A percentile compares a stretch with the other conserved stretches of the same genome.
Evolutionary conservation across 768 basidiomycete species (phyloP).

Genomic region (Fomitopsis pulvina): DNA sequence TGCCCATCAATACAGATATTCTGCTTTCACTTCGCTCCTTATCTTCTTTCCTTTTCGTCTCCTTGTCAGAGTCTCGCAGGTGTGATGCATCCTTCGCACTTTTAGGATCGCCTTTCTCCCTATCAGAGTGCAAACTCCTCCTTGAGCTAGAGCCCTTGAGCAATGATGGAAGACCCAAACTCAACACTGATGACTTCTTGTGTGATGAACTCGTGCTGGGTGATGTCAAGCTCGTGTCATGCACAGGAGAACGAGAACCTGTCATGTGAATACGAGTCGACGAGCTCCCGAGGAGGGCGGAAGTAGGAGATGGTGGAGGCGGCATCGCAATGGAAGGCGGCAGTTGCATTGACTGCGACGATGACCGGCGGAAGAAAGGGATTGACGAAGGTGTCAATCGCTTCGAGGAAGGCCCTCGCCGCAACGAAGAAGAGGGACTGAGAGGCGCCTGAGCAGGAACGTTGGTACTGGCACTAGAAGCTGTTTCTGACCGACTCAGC

Average conservation of each 20-base stretch:
- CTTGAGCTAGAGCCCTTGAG: conserved; percentile 80
- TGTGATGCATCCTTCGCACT: conserved; percentile 50
- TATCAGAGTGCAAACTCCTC: conserved; percentile 66
- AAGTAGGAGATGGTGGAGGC: conserved; percentile 25
- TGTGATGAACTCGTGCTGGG: conserved; percentile 54
- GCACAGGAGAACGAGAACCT: conserved; percentile 41
- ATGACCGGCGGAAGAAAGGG: conserved; percentile 89
- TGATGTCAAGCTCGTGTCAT: conserved; percentile 46
- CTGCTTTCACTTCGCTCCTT: conserved; percentile 88
- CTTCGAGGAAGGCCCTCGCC: conserved; percentile 60
- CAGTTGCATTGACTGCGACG: conserved; percentile 80
- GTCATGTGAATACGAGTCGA: conserved; percentile 37
- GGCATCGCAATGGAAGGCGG: conserved; percentile 35
- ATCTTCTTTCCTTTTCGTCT: conserved; percentile 62
- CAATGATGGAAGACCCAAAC: conserved; percentile 73
- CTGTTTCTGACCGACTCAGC: conserved; percentile 65
- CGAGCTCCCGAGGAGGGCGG: conserved; percentile 18
- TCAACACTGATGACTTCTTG: conserved; percentile 80
- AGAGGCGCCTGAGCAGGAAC: conserved; percentile 54
- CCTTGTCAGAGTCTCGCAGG: conserved; percentile 44
- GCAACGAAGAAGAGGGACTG: conserved; percentile 65
- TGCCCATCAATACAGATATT: conserved; percentile 80
- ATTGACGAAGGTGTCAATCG: conserved; percentile 89
- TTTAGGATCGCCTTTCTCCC: conserved; percentile 34
- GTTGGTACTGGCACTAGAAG: conserved; percentile 70